Conservation (phyloP, 768 basidiomycete genomes). For the Russula earlei region DNA sequence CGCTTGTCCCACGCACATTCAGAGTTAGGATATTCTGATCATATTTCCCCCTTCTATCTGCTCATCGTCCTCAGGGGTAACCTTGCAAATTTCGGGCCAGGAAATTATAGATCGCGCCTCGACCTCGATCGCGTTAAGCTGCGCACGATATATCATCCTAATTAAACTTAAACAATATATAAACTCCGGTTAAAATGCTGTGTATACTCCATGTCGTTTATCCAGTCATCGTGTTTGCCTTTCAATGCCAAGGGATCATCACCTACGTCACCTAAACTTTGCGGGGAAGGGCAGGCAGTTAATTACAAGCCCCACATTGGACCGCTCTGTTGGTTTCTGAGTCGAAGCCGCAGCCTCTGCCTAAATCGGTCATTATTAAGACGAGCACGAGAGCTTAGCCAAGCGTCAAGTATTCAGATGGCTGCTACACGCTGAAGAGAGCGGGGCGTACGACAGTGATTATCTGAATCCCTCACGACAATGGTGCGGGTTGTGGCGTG, state of each 20-base stretch:
- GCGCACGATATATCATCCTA: constrained; percentile 15
- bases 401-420: not conserved
- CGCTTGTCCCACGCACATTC: constrained; percentile 1
- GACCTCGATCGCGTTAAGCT: constrained; percentile 3
- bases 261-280: not conserved
- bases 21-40: constrained; percentile 1
- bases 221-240: constrained; percentile 3
- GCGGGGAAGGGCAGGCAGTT: not conserved
- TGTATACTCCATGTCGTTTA: not conserved
- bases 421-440: not conserved
- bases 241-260: not conserved
- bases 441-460: constrained; percentile 46
- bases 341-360: constrained; percentile 37
- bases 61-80: constrained; percentile 2
- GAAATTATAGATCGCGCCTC: not conserved
- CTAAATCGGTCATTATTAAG: constrained; percentile 50
- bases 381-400: constrained; percentile 39
- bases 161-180: not conserved
- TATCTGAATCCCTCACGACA: constrained; percentile 31
- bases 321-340: constrained; percentile 19
- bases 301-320: constrained; percentile 20
- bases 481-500: constrained; percentile 39
- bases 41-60: not conserved
- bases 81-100: not conserved
- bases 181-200: not conserved